Base-by-base conservation (phyloP, 441 rosid species). In the Syzygium syzygioides region DNA sequence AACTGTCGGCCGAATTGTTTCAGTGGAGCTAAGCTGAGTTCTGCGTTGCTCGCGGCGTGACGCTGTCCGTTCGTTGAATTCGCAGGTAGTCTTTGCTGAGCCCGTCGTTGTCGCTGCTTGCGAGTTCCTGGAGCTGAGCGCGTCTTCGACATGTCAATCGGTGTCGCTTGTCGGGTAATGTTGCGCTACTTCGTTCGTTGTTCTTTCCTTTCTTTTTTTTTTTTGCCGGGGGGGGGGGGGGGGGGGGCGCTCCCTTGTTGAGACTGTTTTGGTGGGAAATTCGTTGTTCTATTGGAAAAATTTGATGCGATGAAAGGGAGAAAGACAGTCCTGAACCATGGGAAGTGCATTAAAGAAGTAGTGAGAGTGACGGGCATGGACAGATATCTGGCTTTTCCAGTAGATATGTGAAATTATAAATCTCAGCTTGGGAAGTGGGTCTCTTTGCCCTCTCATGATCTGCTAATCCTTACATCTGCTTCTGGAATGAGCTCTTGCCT, bases 41-140 rank as follows among this genome's bases (percentile, higher is more conserved):
- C 48, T 6, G 14, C 68, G 32, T 60, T 60, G 68, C 68, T 28
- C 14, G 14, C 18, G 83, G 83, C 25, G 18, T 41, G 83, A 76
- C 53, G 17, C 83, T 55, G 80, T 45, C 9, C 9, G 79, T 79
- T 20, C 56, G 85, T 88, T 32, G 71, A 15, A 34, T 68, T 87
- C 80, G 62, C 93, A 98, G 99, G 99, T 98, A 62, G 87, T 96
- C 91, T 98, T 98, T 94, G 94, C 95, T 28, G 99, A 98, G 91
- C 98, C 99, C 66, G 94, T 98, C 48, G 96, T 97, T 85, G 94
- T 98, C 90, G 95, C 97, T 48, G 99, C 99, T 54, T 97, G 99
- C 66, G 99, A 98, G 91, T 95, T 98, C 84, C 96, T 98, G 62
- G 99, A 98, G 91, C 99, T 94, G 94, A 97, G 95, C 85, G 98